Evolutionary conservation across 352 stramenopile genomes (phyloP), one percentile per base, ranked within the genome.

Genomic region (Globisporangium uncinulatum): DNA sequence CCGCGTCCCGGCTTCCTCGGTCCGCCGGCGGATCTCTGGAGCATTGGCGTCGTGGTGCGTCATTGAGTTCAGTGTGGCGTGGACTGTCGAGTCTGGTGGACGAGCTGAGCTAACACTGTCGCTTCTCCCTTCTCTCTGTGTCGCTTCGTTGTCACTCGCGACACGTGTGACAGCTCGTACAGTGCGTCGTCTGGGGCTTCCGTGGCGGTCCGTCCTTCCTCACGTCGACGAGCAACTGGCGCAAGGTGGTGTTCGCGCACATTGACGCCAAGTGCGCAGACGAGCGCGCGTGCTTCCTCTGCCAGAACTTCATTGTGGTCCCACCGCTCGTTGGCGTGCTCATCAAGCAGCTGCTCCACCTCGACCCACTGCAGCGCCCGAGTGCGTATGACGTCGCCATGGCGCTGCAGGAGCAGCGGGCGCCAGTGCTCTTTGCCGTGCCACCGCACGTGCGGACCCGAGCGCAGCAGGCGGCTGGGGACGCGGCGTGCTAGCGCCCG

Each of bases 171-270:
- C 61, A 91, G 77, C 63, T 92, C 37, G 83, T 92, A 11, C 79
- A 94, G 59, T 92, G 78, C 41, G 67, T 89, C 14, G 77, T 93
- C 8, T 93, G 83, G 83, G 83, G 82, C 0, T 94, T 91, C 54
- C 73, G 75, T 17, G 80, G 81, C 31, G 77, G 79, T 3, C 76
- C 79, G 19, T 84, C 75, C 36, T 92, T 88, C 61, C 62, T 91
- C 10, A 56, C 69, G 14, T 59, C 61, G 2, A 80, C 73, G 20
- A 72, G 71, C 10, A 87, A 87, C 55, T 94, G 81, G 82, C 71
- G 83, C 14, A 69, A 71, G 61, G 73, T 89, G 9, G 71, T 94
- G n/a, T 87, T 92, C 58, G 63, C 57, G 17, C 85, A 94, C 63
- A 89, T 90, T 21, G 80, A 92, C 32, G 79, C 70, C 11, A 71